Percentiles rank a stretch among this genome's conserved stretches.
phyloP scores from a whole-genome alignment of 805 yeast species.

The Saccharomyces kudriavzevii region DNA sequence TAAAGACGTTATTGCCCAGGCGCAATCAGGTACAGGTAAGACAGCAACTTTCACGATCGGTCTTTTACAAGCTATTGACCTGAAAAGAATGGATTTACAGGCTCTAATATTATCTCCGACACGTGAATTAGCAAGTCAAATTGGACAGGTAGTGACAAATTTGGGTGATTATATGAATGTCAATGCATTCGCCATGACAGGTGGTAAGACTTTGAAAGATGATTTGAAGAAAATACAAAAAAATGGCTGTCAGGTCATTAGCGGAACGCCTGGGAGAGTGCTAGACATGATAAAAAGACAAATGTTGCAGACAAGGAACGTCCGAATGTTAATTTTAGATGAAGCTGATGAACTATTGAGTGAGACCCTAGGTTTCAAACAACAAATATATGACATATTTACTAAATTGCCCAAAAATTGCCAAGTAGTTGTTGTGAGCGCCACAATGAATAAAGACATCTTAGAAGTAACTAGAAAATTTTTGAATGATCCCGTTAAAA shows the following conservation, averaged over 20 bases:
- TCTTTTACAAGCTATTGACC: conserved; percentile 78
- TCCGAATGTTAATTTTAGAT: conserved; percentile 85
- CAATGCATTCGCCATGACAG: conserved; percentile 85
- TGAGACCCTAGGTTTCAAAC: conserved; percentile 82
- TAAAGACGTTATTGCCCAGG: conserved; percentile 93
- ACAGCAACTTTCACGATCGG: conserved; percentile 98
- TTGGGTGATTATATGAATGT: conserved; percentile 84
- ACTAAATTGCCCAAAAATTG: conserved; percentile 77
- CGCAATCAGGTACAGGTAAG: conserved; percentile 98
- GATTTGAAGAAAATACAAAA: conserved; percentile 67
- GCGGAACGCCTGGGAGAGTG: conserved; percentile 97
- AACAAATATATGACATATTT: conserved; percentile 91
- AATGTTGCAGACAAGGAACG: conserved; percentile 58
- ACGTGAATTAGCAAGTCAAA: conserved; percentile 90
- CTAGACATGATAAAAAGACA: conserved; percentile 84
- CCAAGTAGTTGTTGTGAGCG: conserved; percentile 91
- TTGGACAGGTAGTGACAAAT: conserved; percentile 77
- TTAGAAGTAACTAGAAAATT: conserved; percentile 84
- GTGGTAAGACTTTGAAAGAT: conserved; percentile 79
- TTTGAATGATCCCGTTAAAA: conserved; percentile 91
- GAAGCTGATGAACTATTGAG: conserved; percentile 95
- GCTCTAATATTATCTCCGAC: conserved; percentile 92
- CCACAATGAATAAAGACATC: conserved; percentile 91
- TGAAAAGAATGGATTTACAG: conserved; percentile 66
- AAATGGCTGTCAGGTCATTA: conserved; percentile 78